Conservation (phyloP, 768 basidiomycete species). For the Pisolithus sp. region DNA sequence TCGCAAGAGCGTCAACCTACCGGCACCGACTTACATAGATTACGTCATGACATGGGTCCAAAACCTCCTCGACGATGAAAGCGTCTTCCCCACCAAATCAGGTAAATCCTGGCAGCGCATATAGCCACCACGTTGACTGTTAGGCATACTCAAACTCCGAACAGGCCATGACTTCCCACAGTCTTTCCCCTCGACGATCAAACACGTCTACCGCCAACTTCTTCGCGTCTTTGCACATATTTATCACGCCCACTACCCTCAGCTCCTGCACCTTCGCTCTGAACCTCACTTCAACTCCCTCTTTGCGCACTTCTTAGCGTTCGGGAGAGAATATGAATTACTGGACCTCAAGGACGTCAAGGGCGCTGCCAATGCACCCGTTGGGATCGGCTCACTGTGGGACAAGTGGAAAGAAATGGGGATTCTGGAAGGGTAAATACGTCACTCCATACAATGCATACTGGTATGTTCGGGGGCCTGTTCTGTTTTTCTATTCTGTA, state of each 20-base stretch:
- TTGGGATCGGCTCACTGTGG: slow-evolving; percentile 76
- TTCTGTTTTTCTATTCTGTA: too few species aligned
- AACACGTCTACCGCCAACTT: slow-evolving; percentile 94
- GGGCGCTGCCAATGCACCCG: slow-evolving; percentile 51
- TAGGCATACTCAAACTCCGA: background rate
- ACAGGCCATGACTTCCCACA: slow-evolving; percentile 82
- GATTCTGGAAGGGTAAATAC: slow-evolving; percentile 41
- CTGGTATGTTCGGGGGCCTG: too few species aligned
- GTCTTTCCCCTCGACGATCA: slow-evolving; percentile 82
- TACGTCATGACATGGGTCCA: slow-evolving; percentile 98
- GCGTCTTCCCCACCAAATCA: slow-evolving; percentile 91
- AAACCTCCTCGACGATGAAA: slow-evolving; percentile 90
- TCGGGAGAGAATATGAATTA: slow-evolving; percentile 89
- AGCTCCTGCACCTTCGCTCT: slow-evolving; percentile 86
- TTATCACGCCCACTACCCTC: slow-evolving; percentile 89
- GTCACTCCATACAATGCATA: too few species aligned
- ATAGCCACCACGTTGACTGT: background rate
- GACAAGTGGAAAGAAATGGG: slow-evolving; percentile 91
- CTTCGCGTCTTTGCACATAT: slow-evolving; percentile 96
- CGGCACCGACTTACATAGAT: slow-evolving; percentile 96
- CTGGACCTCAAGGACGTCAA: slow-evolving; percentile 85
- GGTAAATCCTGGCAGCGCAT: slow-evolving; percentile 40
- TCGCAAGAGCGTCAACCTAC: slow-evolving; percentile 78
- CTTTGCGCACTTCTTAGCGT: slow-evolving; percentile 96
- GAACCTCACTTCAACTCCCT: slow-evolving; percentile 97